phyloP scores from a whole-genome alignment of 768 basidiomycete genomes.

The Royoungia palumana region DNA sequence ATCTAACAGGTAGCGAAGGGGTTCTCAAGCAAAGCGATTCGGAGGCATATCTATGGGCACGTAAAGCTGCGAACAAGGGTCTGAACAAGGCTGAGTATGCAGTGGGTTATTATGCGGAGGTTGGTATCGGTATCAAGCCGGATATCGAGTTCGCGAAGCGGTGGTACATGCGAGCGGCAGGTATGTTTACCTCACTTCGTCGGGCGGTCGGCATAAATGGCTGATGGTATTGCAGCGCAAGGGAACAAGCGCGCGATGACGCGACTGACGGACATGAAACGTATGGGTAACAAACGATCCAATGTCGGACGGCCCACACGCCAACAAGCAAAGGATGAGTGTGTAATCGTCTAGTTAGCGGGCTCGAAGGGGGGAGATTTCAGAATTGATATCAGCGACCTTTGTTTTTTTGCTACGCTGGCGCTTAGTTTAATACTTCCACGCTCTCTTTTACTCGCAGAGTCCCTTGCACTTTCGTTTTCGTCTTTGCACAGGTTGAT shows the following conservation, averaged over 20 bases:
- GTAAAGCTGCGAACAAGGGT: slow-evolving; percentile 94
- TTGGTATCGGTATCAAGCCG: slow-evolving; percentile 95
- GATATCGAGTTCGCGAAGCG: slow-evolving; percentile 94
- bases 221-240: slow-evolving; percentile 60
- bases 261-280: slow-evolving; percentile 92
- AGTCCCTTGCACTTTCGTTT: slow-evolving; percentile 10
- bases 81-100: slow-evolving; percentile 97
- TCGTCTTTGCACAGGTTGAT: slow-evolving; percentile 5
- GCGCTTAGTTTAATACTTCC: slow-evolving; percentile 9
- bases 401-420: neutral
- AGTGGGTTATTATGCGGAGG: slow-evolving; percentile 97
- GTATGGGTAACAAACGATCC: slow-evolving; percentile 74
- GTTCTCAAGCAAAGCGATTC: slow-evolving; percentile 97
- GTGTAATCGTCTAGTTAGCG: slow-evolving; percentile 65
- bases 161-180: slow-evolving; percentile 99
- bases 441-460: slow-evolving; percentile 3
- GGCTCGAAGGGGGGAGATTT: slow-evolving; percentile 6
- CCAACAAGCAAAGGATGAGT: slow-evolving; percentile 91
- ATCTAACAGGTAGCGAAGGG: slow-evolving; percentile 91
- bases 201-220: neutral
- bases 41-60: slow-evolving; percentile 98
- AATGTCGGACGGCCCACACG: slow-evolving; percentile 85
- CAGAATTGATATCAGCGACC: slow-evolving; percentile 9
- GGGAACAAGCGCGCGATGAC: slow-evolving; percentile 98
- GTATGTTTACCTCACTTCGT: slow-evolving; percentile 44